A percentile compares a stretch with the other conserved stretches of the same genome.
These are phyloP conservation scores for Fraxinus dipetala DNA, from an alignment of 305 asterid species.

Conservation along the genomic window DNA sequence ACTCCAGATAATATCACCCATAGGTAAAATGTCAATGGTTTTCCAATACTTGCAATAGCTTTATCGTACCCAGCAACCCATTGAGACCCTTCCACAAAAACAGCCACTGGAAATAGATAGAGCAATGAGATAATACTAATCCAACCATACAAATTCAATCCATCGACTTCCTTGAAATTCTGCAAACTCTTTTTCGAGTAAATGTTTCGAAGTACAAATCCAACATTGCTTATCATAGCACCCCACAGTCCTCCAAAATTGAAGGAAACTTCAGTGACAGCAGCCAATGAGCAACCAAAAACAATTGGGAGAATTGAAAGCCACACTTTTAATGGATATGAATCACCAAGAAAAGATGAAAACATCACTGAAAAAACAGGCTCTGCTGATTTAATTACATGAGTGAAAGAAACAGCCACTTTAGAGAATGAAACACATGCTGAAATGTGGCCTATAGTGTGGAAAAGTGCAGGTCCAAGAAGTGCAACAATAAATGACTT, in stretches of 20 bases:
- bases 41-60: constrained; percentile 48
- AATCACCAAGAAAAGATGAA: constrained; percentile 61
- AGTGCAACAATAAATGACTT: constrained; percentile 80
- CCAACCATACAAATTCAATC: constrained; percentile 70
- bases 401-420: constrained; percentile 79
- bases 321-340: constrained; percentile 66
- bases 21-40: constrained; percentile 55
- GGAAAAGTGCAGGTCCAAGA: constrained; percentile 89
- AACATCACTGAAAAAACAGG: constrained; percentile 74
- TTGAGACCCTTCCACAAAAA: constrained; percentile 74
- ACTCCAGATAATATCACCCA: constrained; percentile 75
- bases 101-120: constrained; percentile 68
- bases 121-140: constrained; percentile 56
- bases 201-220: constrained; percentile 68
- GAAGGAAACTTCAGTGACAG: constrained; percentile 74
- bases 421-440: constrained; percentile 84
- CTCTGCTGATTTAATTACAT: constrained; percentile 78
- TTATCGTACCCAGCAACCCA: constrained; percentile 69
- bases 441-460: constrained; percentile 78
- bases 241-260: constrained; percentile 61
- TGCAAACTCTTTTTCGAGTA: constrained; percentile 75
- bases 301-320: constrained; percentile 72
- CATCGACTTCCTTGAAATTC: constrained; percentile 69
- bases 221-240: constrained; percentile 77
- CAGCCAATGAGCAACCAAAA: constrained; percentile 81